phyloP scores from a whole-genome alignment of 1,284 basidiomycete genomes.

The Rhodotorula sp. region DNA sequence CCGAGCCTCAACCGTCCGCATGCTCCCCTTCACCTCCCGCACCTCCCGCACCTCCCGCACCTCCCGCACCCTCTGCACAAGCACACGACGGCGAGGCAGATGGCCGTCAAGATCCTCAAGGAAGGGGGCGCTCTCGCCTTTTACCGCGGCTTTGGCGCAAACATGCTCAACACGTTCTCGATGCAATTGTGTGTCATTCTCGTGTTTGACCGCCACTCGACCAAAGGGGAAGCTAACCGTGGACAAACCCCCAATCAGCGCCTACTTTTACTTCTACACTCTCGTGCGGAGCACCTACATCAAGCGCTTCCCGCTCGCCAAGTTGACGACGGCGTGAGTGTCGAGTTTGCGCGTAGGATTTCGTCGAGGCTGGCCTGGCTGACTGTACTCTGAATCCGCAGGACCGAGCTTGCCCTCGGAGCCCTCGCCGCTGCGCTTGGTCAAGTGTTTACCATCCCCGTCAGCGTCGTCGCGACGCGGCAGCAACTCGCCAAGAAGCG shows the following conservation, averaged over 20 bases:
- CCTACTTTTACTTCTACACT: constrained; percentile 99
- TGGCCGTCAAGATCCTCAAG: constrained; percentile 68
- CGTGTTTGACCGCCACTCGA: not conserved
- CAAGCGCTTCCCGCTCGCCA: constrained; percentile 57
- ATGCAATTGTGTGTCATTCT: constrained; percentile 67
- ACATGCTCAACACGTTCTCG: constrained; percentile 96
- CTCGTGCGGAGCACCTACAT: constrained; percentile 80
- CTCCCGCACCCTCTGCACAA: constrained; percentile 9
- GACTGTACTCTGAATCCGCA: constrained; percentile 12
- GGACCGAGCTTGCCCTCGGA: constrained; percentile 78
- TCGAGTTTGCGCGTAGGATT: not conserved
- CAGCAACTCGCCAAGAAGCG: constrained; percentile 72
- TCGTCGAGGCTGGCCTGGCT: not conserved
- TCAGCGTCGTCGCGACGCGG: constrained; percentile 93
- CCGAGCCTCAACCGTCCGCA: constrained; percentile 41
- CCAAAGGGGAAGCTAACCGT: not conserved
- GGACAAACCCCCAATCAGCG: constrained; percentile 57
- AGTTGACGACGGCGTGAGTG: constrained; percentile 43
- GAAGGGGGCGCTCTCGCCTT: constrained; percentile 77
- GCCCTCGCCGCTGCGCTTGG: constrained; percentile 90
- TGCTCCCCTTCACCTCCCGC: constrained; percentile 42
- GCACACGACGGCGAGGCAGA: constrained; percentile 40
- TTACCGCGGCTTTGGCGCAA: constrained; percentile 94
- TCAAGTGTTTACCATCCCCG: constrained; percentile 98
- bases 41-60: constrained; percentile 13